Evolutionary conservation across 139 green algal species (phyloP).

Genomic region (Coelastrella sp.): DNA sequence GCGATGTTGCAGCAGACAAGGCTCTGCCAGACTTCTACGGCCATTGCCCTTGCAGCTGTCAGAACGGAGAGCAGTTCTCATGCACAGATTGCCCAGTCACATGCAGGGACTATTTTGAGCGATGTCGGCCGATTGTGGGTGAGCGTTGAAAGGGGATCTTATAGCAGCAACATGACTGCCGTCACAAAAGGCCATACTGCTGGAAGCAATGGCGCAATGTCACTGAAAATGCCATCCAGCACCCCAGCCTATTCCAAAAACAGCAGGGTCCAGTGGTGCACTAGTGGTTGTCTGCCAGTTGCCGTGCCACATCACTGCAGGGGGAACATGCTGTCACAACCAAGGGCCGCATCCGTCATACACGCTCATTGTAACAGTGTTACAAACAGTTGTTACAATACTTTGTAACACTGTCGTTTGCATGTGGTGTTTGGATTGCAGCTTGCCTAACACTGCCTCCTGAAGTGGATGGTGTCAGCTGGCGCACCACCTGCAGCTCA

Average conservation of each 20-base stretch:
- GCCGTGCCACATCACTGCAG: no score
- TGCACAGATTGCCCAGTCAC: conserved; percentile 11
- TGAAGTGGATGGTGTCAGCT: not conserved
- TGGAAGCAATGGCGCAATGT: no score
- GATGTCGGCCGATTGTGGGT: not conserved
- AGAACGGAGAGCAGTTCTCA: not conserved
- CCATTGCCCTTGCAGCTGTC: conserved; percentile 14
- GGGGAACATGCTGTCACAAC: no score
- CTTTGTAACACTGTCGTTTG: not conserved
- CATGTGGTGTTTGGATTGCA: not conserved
- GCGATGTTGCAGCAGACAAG: not conserved
- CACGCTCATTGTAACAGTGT: no score
- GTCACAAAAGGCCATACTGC: no score
- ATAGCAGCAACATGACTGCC: not conserved
- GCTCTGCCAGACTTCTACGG: conserved; percentile 3
- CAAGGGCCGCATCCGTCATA: no score
- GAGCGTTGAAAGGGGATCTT: not conserved
- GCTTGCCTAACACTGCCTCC: not conserved
- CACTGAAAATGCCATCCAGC: no score
- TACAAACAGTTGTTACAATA: not conserved
- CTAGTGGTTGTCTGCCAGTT: no score
- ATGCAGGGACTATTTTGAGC: not conserved
- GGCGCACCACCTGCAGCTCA: not conserved
- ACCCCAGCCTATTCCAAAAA: no score
- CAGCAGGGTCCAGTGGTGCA: no score